Evolutionary conservation across 2,329 filamentous ascomycete genomes (phyloP), one percentile per base, ranked within the genome.

Genomic region (Torrubiella hemipterigena): DNA sequence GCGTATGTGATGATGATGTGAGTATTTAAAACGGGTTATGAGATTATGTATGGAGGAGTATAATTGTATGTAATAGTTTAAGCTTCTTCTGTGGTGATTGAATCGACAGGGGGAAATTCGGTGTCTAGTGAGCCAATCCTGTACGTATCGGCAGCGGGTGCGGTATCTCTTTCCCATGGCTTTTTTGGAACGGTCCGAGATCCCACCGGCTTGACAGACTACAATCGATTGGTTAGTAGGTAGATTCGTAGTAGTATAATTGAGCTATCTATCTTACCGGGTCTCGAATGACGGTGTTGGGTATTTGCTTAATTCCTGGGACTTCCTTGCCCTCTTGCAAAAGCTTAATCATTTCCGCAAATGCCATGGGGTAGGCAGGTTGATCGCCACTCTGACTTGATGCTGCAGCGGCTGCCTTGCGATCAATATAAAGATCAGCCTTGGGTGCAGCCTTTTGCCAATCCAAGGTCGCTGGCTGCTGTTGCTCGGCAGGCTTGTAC

Each of bases 301-400:
- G 85, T 32, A 95, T 89, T 40, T 93, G 74, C 43, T 77, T 77
- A 47, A 95, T 93, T 1, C 87, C 87, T 2, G 86, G 85, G 26
- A 95, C 80, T 0, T 82, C 78, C 44, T 84, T 76, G 32, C 85
- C 85, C 17, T 75, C 77, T 16, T 83, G 82, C 32, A 95, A 82
- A 33, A 93, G 70, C 46, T 84, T 80, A 33, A 93, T 78, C 38
- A 95, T 85, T 42, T 89, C 77, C 7, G 82, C 79, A 53, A 95
- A 94, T 2, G 76, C 79, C 29, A 77, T 77, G 4, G 86, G 86
- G 45, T 93, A 93, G 1, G 73, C 70, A 22, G 84, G 80, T 27
- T 71, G 64, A 22, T 57, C 58, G n/a, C 42, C 47, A 5, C 35
- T 41, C 6, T 42, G 33, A 11, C 35, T 33, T 3, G 38, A 35